Evolutionary conservation across 331 rosid species (phyloP), one percentile per base, ranked within the genome.

Genomic region (Rhamnella rubrinervis): DNA sequence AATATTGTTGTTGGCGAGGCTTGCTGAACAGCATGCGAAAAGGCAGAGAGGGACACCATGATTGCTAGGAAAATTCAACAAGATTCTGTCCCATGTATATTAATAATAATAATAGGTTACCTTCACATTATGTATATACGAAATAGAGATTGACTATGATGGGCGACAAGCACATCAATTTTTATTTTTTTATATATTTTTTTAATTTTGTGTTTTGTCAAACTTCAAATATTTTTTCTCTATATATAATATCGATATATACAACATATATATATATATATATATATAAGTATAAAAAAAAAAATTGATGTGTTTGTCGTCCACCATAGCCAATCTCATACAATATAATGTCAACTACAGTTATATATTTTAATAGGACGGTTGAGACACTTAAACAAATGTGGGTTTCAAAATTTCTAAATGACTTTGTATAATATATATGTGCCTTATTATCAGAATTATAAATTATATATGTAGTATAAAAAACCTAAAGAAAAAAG

Each of bases 371-470:
- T 19, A 47, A 69, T 39, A 11, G 5, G 3, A 50, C 16, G 62
- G 61, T 61, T 31, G 46, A 51, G 68, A 71, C 68, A 21, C 15
- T 7, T 37, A 50, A 35, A 7, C 50, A 61, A 71, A 50, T 61
- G 12, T 50, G 6, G 12, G 59, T n/a, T 61, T 57, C 16, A n/a
- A n/a, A 31, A 71, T 49, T 64, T 61, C 26, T 5, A 51, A 56
- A 63, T 76, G 65, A 44, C 40, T n/a, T 47, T 51, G 18, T 15
- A 23, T 18, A 65, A 15, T 44, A 47, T 5, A 19, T 40, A 19
- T 35, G 67, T 28, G 35, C 35, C 35, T 28, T 3, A 7, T 37
- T 9, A 10, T 61, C 60, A 6, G 4, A 35, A 26, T 31, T 56
- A 11, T 20, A 62, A 25, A 37, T 40, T 18, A 44, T 23, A 8